Evolutionary conservation across 73 alveolate genomes (phyloP).

Genomic region (Tetrahymena malaccensis): DNA sequence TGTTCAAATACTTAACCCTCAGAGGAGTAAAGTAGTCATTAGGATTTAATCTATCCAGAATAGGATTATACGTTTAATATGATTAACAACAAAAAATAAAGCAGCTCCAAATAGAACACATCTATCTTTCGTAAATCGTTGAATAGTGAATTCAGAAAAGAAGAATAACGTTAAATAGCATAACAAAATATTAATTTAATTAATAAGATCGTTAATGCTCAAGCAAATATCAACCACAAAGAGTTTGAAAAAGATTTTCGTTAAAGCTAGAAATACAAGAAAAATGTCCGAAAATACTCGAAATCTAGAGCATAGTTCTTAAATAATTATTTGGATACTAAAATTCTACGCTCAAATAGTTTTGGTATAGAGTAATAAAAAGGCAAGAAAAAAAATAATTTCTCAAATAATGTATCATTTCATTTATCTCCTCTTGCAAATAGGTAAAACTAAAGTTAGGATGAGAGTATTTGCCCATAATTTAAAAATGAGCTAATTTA

Average conservation of each 20-base stretch:
- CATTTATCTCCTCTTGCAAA: background rate
- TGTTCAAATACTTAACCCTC: background rate
- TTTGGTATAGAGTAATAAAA: background rate
- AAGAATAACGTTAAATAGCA: background rate
- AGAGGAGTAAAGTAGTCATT: background rate
- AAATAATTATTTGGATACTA: background rate
- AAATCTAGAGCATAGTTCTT: background rate
- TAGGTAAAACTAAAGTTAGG: background rate
- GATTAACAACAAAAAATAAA: background rate
- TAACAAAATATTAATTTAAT: background rate
- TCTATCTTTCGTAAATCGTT: background rate
- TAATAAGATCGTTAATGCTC: background rate
- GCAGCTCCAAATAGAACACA: background rate
- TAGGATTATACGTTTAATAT: background rate
- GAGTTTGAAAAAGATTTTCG: background rate
- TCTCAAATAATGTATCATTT: background rate
- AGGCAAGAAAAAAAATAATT: background rate
- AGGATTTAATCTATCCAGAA: background rate
- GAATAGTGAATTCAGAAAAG: background rate
- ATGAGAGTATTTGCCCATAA: background rate
- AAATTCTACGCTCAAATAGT: background rate
- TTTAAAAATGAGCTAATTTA: background rate
- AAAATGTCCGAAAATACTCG: background rate
- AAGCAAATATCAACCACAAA: background rate
- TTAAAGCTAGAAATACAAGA: background rate